Base-by-base conservation (phyloP, 805 yeast genomes). In the Candida suzukii region DNA sequence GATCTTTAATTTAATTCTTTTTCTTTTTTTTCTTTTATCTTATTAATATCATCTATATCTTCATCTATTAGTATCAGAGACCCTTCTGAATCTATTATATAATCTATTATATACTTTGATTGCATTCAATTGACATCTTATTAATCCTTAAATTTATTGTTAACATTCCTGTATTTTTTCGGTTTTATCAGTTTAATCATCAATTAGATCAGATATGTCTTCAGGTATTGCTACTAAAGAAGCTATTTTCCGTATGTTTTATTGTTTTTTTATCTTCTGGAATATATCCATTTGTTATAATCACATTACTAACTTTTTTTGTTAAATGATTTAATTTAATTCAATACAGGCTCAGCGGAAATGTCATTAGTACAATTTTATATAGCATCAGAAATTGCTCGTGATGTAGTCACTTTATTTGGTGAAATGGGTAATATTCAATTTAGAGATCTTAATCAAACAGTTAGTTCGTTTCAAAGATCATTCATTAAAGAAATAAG, bases 331-430 rank as follows among this genome's bases (percentile, higher is more conserved):
- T 11, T n/a, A n/a, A n/a, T n/a, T n/a, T n/a, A n/a, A n/a, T n/a
- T n/a, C n/a, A n/a, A n/a, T n/a, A 38, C 28, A 67, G 71, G 96
- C 72, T 90, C 98, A 43, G 98, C 98, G 82, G 95, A 86, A 56
- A 95, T 93, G 98, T 78, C 95, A 38, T 75, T 90, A 53, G 84
- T 91, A 40, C 96, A 93, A 68, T 71, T 93, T 51, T 91, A 87
- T 61, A 78, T 93, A 45, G 91, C 98, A 9, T 80, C 86, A 22
- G 99, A 93, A 64, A 81, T 85, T 35, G 78, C 95, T 8, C 71
- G 97, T 47, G 95, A 88, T 45, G 78, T 88, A 30, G 82, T 88
- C n/a, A 76, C 87, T 43, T 77, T 86, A 22, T 68, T 93, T 29
- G 99, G 99, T 4, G 88, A 86, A 49, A 68, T 87, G 58, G 95